Conservation (phyloP, 139 green algal species). For the Chlorella sp. region DNA sequence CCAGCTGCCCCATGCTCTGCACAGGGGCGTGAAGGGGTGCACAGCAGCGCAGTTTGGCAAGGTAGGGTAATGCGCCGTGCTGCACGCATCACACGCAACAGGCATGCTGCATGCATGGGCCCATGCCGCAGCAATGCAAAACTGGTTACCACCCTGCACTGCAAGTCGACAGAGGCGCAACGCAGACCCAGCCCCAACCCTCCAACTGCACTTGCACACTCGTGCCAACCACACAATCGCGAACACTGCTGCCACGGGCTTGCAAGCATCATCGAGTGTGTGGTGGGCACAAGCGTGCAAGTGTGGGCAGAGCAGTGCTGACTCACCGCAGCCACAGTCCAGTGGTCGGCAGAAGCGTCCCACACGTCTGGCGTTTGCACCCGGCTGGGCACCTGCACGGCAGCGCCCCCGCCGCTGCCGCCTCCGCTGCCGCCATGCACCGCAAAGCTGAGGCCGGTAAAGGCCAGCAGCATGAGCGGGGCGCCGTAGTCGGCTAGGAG, state of each 20-base stretch:
- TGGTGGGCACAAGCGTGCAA: background rate
- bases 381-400: constrained; percentile 64
- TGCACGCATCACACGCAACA: too few relatives aligned
- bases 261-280: too few relatives aligned
- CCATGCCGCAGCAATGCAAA: too few relatives aligned
- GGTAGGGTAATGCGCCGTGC: too few relatives aligned
- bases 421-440: constrained; percentile 21
- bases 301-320: background rate
- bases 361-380: constrained; percentile 76
- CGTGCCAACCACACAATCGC: background rate
- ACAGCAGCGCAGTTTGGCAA: too few relatives aligned
- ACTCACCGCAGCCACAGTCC: constrained; percentile 53
- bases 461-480: constrained; percentile 72
- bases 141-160: too few relatives aligned
- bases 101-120: too few relatives aligned
- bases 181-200: too few relatives aligned
- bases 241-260: too few relatives aligned
- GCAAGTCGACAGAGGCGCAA: too few relatives aligned
- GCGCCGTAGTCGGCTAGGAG: constrained; percentile 90
- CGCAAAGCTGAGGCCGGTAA: constrained; percentile 69
- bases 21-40: background rate
- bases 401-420: background rate
- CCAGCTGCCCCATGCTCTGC: constrained; percentile 64
- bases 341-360: constrained; percentile 48
- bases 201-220: background rate